Percentiles rank a stretch among this genome's conserved stretches.
Evolutionary conservation across 2,329 filamentous ascomycete genomes (phyloP).

Genomic region (Bipolaris bicolor): DNA sequence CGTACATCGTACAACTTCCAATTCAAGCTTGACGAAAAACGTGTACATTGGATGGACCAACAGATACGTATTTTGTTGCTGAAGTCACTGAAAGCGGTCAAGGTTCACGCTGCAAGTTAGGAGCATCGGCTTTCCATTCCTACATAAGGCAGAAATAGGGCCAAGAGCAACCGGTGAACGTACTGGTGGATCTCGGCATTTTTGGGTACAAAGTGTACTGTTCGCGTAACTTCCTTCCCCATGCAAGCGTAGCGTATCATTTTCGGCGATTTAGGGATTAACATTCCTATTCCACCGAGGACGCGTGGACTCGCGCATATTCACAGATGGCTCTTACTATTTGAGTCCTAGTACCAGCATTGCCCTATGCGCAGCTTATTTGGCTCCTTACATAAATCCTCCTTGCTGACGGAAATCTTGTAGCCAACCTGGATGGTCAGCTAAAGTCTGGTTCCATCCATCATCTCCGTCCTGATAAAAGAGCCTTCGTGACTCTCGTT

Average conservation of each 20-base stretch:
- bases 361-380: background rate
- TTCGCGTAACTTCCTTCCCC: background rate
- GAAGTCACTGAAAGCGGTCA: slow-evolving; percentile 7
- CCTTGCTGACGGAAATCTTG: slow-evolving; percentile 9
- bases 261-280: background rate
- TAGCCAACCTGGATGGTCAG: slow-evolving; percentile 21
- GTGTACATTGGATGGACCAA: slow-evolving; percentile 3
- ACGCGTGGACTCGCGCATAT: background rate
- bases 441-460: slow-evolving; percentile 50
- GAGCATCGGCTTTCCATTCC: background rate
- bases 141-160: background rate
- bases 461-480: slow-evolving; percentile 54
- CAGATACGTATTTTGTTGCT: slow-evolving; percentile 8
- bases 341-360: background rate
- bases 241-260: background rate
- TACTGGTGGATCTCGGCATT: background rate
- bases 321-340: background rate
- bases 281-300: background rate
- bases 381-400: background rate
- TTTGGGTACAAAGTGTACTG: background rate
- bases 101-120: background rate
- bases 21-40: slow-evolving; percentile 4
- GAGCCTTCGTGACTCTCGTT: slow-evolving; percentile 53
- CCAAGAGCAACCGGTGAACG: background rate
- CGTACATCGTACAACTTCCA: slow-evolving; percentile 6